Evolutionary conservation across 805 yeast genomes (phyloP).

Genomic region (Zygoascus bituminiphila): DNA sequence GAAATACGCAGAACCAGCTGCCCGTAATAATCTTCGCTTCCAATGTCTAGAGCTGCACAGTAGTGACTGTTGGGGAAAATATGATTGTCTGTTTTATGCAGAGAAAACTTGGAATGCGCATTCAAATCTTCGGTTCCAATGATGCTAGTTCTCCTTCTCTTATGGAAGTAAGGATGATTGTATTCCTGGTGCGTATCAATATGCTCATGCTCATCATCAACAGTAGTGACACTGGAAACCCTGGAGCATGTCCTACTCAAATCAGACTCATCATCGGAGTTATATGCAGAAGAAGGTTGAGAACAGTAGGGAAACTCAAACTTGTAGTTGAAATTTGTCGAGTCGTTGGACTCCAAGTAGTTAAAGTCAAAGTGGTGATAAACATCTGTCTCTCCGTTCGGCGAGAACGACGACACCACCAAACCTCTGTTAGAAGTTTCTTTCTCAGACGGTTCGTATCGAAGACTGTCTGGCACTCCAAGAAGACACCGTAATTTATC

Average conservation of each 20-base stretch:
- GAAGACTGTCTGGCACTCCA: not conserved
- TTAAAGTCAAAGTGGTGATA: slow-evolving; percentile 5
- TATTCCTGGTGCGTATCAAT: not conserved
- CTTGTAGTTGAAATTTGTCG: slow-evolving; percentile 4
- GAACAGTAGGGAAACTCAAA: slow-evolving; percentile 7
- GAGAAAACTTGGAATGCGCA: slow-evolving; percentile 11
- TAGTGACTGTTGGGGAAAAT: not conserved
- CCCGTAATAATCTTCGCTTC: slow-evolving; percentile 11
- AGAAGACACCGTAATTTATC: slow-evolving; percentile 3
- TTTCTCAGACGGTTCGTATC: slow-evolving; percentile 1
- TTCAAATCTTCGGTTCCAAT: slow-evolving; percentile 2
- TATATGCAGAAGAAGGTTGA: slow-evolving; percentile 3
- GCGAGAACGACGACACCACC: slow-evolving; percentile 3
- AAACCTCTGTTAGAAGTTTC: not conserved
- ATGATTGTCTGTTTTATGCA: not conserved
- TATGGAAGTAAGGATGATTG: not conserved
- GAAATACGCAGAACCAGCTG: slow-evolving; percentile 10
- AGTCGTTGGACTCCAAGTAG: slow-evolving; percentile 11
- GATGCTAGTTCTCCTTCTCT: not conserved
- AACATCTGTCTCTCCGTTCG: slow-evolving; percentile 1
- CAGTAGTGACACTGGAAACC: not conserved
- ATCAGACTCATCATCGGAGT: slow-evolving; percentile 5
- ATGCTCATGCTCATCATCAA: not conserved
- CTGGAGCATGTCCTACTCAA: not conserved
- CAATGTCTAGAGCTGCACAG: slow-evolving; percentile 9